Evolutionary conservation across 2,329 filamentous ascomycete species (phyloP).

Genomic region (Exophiala sideris): DNA sequence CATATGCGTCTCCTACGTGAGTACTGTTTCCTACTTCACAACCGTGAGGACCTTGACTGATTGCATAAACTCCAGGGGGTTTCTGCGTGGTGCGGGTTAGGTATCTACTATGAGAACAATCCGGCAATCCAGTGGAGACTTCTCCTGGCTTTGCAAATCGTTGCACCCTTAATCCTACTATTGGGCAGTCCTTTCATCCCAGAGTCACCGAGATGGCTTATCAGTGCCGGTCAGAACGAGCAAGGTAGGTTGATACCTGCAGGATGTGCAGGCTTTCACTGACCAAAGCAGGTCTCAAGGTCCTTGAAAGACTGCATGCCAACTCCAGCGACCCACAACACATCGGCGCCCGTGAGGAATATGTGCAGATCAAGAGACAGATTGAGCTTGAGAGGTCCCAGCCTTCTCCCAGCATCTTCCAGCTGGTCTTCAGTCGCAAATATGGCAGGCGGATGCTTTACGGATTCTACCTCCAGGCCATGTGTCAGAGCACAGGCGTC

Average conservation of each 20-base stretch:
- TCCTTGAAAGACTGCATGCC: constrained; percentile 42
- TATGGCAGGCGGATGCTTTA: constrained; percentile 8
- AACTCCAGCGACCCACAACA: constrained; percentile 39
- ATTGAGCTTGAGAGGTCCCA: constrained; percentile 7
- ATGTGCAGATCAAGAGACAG: constrained; percentile 33
- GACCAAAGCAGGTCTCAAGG: background rate
- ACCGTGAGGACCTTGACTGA: background rate
- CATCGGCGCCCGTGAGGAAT: constrained; percentile 36
- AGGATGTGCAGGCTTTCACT: too few species aligned
- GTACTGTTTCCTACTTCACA: background rate
- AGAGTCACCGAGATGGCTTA: constrained; percentile 7
- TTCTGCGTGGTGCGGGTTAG: constrained; percentile 3
- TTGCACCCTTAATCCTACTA: constrained; percentile 10
- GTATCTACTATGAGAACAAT: constrained; percentile 7
- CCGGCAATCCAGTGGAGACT: constrained; percentile 9
- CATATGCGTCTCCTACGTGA: constrained; percentile 1
- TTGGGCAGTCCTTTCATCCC: constrained; percentile 8
- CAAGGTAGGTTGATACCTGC: background rate
- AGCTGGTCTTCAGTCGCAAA: background rate
- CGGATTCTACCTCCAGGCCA: constrained; percentile 2
- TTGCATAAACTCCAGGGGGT: background rate
- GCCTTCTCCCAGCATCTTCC: background rate
- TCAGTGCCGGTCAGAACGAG: constrained; percentile 4
- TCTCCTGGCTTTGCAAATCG: constrained; percentile 3
- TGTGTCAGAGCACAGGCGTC: constrained; percentile 17